Base-by-base conservation (phyloP, 192 early-diverging fungal species). In the Coemansia sp. region DNA sequence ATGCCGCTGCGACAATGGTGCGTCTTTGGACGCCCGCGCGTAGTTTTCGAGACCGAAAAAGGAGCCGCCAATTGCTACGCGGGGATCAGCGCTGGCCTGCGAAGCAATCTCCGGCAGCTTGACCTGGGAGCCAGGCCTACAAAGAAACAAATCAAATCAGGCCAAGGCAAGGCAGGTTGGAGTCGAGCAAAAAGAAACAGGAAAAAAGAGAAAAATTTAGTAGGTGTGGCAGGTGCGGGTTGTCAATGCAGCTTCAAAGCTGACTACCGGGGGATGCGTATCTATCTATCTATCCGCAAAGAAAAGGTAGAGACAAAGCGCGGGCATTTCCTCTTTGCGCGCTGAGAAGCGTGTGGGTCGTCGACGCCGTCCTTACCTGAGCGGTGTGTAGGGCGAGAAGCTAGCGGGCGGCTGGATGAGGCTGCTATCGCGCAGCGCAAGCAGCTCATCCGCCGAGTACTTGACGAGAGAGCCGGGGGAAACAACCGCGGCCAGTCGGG, bases 71-170 rank as follows among this genome's bases (percentile, higher is more conserved):
- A 29, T n/a, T 1, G 38, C 6, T 22, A 23, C 23, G 44, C 46
- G 55, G 17, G 44, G 32, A 15, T 49, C 33, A 46, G 35, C 30
- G 8, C 19, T 22, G 39, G 36, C 43, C 3, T 43, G 54, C 10
- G 33, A n/a, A n/a, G n/a, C 17, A 13, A 46, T 48, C 17, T 72
- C 69, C 1, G 47, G 25, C 25, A 56, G 33, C 57, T 64, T 64
- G 18, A 64, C 44, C 45, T 72, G 61, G 24, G 57, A 59, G 23
- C 68, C 61, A 10, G 60, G 61, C 24, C 67, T 70, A 70, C 42
- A 56, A 4, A 43, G 14, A 24, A 28, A 46, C 6, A 40, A 37
- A n/a, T 20, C 17, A 15, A 20, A 42, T 15, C 4, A 40, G 14
- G 19, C 39, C 3, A 1, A 40, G 19, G 15, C 28, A 20, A 32